A percentile compares a stretch with the other conserved stretches of the same genome.
phyloP scores from a whole-genome alignment of 177 flowering plant species.

The Vitis hybrid region DNA sequence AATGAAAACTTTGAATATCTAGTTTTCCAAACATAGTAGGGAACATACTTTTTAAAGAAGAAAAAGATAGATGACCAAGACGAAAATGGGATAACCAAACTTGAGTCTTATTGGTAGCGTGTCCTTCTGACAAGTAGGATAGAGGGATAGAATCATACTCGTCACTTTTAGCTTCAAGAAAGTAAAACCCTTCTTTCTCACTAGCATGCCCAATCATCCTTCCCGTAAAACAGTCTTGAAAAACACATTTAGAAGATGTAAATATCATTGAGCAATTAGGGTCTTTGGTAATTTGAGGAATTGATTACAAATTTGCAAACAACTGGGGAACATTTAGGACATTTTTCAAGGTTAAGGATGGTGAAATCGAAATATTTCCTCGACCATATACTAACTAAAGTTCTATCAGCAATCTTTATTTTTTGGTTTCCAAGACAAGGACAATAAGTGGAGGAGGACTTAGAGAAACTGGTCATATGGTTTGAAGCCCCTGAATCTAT shows the following conservation, averaged over 20 bases:
- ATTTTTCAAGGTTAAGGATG: background rate
- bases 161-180: no score
- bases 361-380: background rate
- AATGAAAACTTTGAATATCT: no score
- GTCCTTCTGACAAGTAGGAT: no score
- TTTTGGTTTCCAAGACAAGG: background rate
- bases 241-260: background rate
- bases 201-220: no score
- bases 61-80: no score
- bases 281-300: background rate
- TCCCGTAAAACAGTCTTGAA: background rate
- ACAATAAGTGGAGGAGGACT: background rate
- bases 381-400: background rate
- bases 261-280: background rate
- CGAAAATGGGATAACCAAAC: no score
- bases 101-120: no score
- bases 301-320: no score
- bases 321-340: background rate
- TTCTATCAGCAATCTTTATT: background rate
- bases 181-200: no score
- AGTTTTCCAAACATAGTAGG: no score
- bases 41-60: no score
- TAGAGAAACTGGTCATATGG: background rate
- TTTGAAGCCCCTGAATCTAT: background rate
- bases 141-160: no score